phyloP scores from a whole-genome alignment of 2,329 filamentous ascomycete genomes.

The Alternaria incomplexa region DNA sequence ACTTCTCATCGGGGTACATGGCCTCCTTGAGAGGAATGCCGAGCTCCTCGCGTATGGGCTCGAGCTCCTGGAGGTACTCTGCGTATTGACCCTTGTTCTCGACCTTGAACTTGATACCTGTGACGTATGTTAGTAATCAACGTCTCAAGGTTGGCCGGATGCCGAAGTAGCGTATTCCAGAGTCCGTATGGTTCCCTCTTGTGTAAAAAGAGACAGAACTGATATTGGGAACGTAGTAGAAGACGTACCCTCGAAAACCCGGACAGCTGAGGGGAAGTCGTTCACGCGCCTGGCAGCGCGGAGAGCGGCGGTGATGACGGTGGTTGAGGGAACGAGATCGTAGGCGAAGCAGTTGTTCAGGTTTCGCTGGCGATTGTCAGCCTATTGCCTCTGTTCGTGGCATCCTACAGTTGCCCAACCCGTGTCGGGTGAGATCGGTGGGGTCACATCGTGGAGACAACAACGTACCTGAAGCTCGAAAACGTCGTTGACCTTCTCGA shows the following conservation, averaged over 20 bases:
- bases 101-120: slow-evolving; percentile 98
- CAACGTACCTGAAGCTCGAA: slow-evolving; percentile 95
- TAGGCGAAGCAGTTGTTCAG: slow-evolving; percentile 99
- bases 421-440: slow-evolving; percentile 22
- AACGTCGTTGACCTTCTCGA: slow-evolving; percentile 95
- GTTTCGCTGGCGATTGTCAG: slow-evolving; percentile 69
- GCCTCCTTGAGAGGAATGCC: slow-evolving; percentile 91
- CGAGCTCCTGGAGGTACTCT: slow-evolving; percentile 92
- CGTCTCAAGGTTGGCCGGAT: slow-evolving; percentile 7
- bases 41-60: slow-evolving; percentile 90
- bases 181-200: not conserved
- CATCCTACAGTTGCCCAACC: slow-evolving; percentile 6
- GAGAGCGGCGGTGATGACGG: slow-evolving; percentile 88
- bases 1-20: slow-evolving; percentile 72
- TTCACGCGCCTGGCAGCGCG: slow-evolving; percentile 95
- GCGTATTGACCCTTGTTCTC: slow-evolving; percentile 98
- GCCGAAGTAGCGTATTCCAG: not conserved
- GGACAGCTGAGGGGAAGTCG: slow-evolving; percentile 97
- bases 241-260: slow-evolving; percentile 92
- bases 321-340: slow-evolving; percentile 95
- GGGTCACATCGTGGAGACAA: slow-evolving; percentile 4
- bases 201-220: not conserved
- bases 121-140: slow-evolving; percentile 32
- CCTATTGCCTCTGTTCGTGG: not conserved
- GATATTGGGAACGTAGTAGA: not conserved